Base-by-base conservation (phyloP, 257 asterid genomes). In the Linaria vulgaris region DNA sequence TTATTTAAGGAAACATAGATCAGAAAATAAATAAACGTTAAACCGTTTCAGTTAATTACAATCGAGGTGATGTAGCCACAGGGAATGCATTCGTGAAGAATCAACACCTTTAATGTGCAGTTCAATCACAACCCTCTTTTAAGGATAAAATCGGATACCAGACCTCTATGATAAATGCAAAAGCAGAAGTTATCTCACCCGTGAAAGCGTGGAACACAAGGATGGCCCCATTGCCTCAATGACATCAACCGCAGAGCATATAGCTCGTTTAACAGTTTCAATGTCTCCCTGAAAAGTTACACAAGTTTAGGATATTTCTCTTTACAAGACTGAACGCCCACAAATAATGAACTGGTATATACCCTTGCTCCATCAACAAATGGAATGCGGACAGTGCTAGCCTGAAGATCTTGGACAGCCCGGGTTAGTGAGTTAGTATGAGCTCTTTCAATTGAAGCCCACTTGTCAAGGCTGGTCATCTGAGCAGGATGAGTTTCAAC, bases 181-280 rank as follows among this genome's bases (percentile, higher is more conserved):
- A 63, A 55, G 55, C 51, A 52, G 63, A 67, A 63, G 27, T 54
- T 60, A 67, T 10, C 78, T 70, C 63, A 94, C 99, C 94, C 65
- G 68, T 64, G 89, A 72, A 16, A 87, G 82, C 59, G 78, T 49
- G 69, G 83, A 70, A 76, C 78, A 73, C 46, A 80, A 59, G 75
- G 97, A 83, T 64, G 90, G 79, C 53, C 95, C 95, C 83, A 90
- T 80, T 65, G 85, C 84, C 79, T 87, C 96, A 87, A 90, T 72
- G 30, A 85, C 85, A 69, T 81, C 92, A 68, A 84, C 81, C 16
- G 97, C 95, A 65, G 99, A 82, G 82, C 76, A 78, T 72, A 94
- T 62, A 77, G 95, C 92, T 27, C 83, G 79, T 83, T 87, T 85
- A 7, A 94, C 76, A 59, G 83, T 66, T 69, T 77, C 81, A 62